A percentile compares a stretch with the other conserved stretches of the same genome.
These are phyloP conservation scores for Cladorrhinum samala DNA, from an alignment of 495 filamentous ascomycete genomes.

Conservation along the genomic window DNA sequence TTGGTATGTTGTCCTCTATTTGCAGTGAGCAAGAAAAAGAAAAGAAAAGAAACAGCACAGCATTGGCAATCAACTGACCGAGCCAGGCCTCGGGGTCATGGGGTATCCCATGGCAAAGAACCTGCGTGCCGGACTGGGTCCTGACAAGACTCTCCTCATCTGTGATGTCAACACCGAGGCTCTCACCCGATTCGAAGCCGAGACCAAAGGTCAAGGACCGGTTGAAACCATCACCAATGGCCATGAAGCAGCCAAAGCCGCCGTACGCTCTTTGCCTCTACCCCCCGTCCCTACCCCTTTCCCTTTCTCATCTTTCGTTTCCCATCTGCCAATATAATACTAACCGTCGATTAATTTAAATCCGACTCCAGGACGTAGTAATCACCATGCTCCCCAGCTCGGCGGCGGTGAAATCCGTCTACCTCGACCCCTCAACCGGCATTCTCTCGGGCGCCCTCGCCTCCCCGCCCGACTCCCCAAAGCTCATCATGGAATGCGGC, in stretches of 20 bases:
- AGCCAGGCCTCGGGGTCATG: constrained; percentile 29
- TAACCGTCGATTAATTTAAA: neutral
- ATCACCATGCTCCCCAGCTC: constrained; percentile 40
- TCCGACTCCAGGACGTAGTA: constrained; percentile 25
- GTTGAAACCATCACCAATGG: constrained; percentile 20
- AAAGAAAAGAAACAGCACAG: no score
- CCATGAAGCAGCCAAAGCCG: constrained; percentile 38
- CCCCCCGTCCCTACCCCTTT: neutral
- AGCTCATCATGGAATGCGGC: constrained; percentile 40
- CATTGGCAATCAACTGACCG: neutral
- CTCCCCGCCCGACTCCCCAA: constrained; percentile 4
- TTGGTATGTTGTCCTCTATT: constrained; percentile 19
- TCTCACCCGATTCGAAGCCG: constrained; percentile 30
- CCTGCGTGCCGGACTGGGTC: constrained; percentile 36
- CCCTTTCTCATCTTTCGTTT: no score
- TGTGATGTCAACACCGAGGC: constrained; percentile 41
- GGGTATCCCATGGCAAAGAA: constrained; percentile 50
- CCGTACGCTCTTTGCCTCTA: constrained; percentile 21
- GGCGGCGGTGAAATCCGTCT: constrained; percentile 32
- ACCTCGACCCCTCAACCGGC: constrained; percentile 33
- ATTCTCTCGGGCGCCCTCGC: constrained; percentile 25
- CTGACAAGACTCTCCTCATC: constrained; percentile 36
- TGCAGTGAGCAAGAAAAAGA: no score
- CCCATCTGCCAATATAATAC: no score
- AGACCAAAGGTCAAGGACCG: constrained; percentile 16